Percentiles rank a stretch among this genome's conserved stretches.
phyloP scores from a whole-genome alignment of 1,284 basidiomycete genomes.

The Ceratorhiza oryzae-sativae region DNA sequence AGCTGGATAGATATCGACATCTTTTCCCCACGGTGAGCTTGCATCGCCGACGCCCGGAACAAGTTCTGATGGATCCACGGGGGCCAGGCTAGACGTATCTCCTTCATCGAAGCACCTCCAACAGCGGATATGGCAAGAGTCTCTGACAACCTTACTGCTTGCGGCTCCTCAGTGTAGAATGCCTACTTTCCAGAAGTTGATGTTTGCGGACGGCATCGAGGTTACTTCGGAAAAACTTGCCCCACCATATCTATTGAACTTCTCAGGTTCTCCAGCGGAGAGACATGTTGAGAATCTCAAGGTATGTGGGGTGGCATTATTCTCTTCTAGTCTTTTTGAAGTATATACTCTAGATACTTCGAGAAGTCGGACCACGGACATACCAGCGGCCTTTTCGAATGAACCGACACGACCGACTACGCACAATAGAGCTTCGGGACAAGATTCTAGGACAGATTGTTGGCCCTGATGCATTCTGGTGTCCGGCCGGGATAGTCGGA shows the following conservation, averaged over 20 bases:
- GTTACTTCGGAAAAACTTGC: constrained; percentile 61
- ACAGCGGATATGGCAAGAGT: constrained; percentile 84
- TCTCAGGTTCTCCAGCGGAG: constrained; percentile 72
- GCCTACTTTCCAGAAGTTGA: constrained; percentile 65
- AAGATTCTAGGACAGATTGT: constrained; percentile 63
- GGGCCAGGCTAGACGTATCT: constrained; percentile 65
- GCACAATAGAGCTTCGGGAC: constrained; percentile 53
- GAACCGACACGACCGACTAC: constrained; percentile 47
- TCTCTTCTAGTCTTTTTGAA: background rate
- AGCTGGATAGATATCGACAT: constrained; percentile 68
- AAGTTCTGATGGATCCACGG: background rate
- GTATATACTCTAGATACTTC: constrained; percentile 59
- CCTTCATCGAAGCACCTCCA: constrained; percentile 68
- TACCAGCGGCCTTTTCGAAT: constrained; percentile 62
- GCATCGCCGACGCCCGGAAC: constrained; percentile 3
- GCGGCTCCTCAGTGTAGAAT: constrained; percentile 68
- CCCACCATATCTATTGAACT: constrained; percentile 76
- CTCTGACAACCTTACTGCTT: constrained; percentile 71
- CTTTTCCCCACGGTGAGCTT: constrained; percentile 70
- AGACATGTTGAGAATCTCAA: constrained; percentile 82
- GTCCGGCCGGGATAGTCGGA: constrained; percentile 46
- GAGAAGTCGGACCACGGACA: constrained; percentile 64
- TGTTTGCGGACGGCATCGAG: constrained; percentile 59
- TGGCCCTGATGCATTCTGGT: constrained; percentile 77
- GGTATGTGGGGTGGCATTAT: constrained; percentile 52